Evolutionary conservation across 2,329 filamentous ascomycete genomes (phyloP).

Genomic region (Verticillium albo-atrum): DNA sequence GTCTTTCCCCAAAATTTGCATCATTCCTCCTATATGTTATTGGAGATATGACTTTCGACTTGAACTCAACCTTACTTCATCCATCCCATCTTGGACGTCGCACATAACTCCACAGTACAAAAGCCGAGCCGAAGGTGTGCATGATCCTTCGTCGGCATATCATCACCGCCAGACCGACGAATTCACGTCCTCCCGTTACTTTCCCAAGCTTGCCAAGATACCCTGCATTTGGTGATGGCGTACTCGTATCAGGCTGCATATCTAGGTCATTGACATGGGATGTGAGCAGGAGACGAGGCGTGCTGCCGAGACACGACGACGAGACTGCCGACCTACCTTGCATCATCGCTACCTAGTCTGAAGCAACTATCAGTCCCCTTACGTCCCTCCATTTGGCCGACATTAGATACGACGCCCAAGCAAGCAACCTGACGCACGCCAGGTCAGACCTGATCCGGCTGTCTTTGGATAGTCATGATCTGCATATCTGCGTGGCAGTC

Average conservation of each 20-base stretch:
- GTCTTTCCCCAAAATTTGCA: no score
- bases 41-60: no score
- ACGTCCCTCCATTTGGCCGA: not conserved
- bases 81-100: no score
- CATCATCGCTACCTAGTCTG: not conserved
- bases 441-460: not conserved
- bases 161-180: not conserved
- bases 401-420: not conserved
- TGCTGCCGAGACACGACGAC: not conserved
- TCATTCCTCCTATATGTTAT: no score
- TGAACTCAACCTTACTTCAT: no score
- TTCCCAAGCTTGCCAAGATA: not conserved
- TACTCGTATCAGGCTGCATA: not conserved
- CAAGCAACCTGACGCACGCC: not conserved
- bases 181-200: not conserved
- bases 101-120: not conserved
- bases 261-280: not conserved
- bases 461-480: not conserved
- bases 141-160: not conserved
- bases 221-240: not conserved
- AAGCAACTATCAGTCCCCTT: not conserved
- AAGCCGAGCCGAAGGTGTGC: no score
- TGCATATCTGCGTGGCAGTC: not conserved
- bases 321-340: not conserved
- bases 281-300: not conserved